phyloP scores from a whole-genome alignment of 106 monocot genomes.

The Cymbidium sinense region DNA sequence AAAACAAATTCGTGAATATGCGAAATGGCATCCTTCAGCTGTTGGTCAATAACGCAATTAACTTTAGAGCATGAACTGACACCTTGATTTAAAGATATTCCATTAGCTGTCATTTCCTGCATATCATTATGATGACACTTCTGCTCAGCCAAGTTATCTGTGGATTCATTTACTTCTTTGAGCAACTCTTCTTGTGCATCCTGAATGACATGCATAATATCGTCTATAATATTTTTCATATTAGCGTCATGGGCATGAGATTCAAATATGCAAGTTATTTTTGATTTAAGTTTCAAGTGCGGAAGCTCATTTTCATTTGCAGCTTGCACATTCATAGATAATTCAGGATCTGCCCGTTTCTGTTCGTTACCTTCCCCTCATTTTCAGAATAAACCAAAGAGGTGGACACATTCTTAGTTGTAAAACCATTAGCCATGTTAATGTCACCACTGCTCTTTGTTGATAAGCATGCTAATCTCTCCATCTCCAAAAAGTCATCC shows the following conservation, averaged over 20 bases:
- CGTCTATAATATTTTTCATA: constrained; percentile 26
- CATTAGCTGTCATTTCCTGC: background rate
- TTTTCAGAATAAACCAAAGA: constrained; percentile 1
- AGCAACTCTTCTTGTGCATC: constrained; percentile 30
- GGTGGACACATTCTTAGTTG: background rate
- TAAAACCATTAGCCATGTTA: constrained; percentile 3
- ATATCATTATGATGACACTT: constrained; percentile 3
- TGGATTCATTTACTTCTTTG: background rate
- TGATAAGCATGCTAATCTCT: constrained; percentile 42
- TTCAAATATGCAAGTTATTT: constrained; percentile 33
- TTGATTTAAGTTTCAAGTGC: constrained; percentile 37
- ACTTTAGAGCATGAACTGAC: background rate
- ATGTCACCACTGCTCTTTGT: constrained; percentile 25
- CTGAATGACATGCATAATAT: constrained; percentile 28
- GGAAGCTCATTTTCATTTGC: constrained; percentile 2
- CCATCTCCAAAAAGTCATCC: constrained; percentile 66
- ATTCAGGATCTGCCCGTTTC: background rate
- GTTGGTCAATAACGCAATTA: background rate
- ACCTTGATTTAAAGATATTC: background rate
- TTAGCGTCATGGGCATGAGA: constrained; percentile 9
- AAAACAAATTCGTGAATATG: constrained; percentile 53
- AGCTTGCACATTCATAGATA: background rate
- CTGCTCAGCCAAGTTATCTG: constrained; percentile 11
- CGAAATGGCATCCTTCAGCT: constrained; percentile 42
- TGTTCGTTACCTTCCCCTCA: background rate